phyloP scores from a whole-genome alignment of 345 rosid species.

The Boechera stricta region DNA sequence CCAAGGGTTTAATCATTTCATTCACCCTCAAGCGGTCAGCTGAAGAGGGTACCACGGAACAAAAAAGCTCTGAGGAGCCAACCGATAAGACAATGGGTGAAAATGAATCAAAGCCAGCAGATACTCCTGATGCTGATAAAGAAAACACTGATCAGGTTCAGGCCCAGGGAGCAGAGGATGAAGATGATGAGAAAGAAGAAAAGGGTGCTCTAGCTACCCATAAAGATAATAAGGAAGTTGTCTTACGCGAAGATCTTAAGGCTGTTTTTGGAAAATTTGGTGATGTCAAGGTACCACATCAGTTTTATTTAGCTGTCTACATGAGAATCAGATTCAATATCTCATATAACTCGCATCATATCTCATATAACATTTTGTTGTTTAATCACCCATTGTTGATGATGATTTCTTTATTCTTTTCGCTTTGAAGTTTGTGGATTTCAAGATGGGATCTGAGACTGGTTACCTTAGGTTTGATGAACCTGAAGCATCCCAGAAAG shows the following conservation, averaged over 20 bases:
- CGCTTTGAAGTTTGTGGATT: constrained; percentile 72
- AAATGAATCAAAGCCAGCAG: constrained; percentile 47
- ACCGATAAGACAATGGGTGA: constrained; percentile 40
- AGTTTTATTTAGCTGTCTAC: constrained; percentile 16
- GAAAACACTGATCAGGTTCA: constrained; percentile 51
- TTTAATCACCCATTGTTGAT: constrained; percentile 2
- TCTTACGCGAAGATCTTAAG: constrained; percentile 92
- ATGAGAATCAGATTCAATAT: constrained; percentile 7
- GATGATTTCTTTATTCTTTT: not conserved
- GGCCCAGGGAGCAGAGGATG: constrained; percentile 46
- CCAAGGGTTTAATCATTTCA: constrained; percentile 86
- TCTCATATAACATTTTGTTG: not conserved
- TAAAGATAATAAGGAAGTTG: constrained; percentile 68
- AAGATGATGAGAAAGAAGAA: constrained; percentile 54
- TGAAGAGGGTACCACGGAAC: constrained; percentile 51
- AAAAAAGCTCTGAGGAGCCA: constrained; percentile 47
- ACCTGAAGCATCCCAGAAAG: constrained; percentile 92
- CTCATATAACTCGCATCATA: not conserved
- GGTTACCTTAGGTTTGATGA: constrained; percentile 84
- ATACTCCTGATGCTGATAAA: constrained; percentile 45
- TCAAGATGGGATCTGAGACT: constrained; percentile 77
- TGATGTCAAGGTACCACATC: constrained; percentile 69
- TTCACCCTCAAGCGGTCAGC: constrained; percentile 64
- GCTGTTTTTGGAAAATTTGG: constrained; percentile 71
- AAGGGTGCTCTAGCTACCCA: constrained; percentile 54